A percentile compares a stretch with the other conserved stretches of the same genome.
These are phyloP conservation scores for Xylaria longipes DNA, from an alignment of 495 filamentous ascomycete genomes.

Conservation along the genomic window DNA sequence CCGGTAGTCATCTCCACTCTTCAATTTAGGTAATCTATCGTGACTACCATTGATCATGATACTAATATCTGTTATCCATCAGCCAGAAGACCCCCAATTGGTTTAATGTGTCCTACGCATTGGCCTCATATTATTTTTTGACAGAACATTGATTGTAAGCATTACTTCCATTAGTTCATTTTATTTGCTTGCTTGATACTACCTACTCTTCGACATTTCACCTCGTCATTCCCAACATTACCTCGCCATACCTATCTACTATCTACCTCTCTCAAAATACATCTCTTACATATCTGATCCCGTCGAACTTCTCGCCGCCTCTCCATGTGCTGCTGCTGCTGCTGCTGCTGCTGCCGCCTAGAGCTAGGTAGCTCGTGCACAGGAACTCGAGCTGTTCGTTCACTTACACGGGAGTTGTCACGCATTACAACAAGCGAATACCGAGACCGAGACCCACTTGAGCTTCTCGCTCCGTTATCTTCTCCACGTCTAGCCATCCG, in stretches of 20 bases:
- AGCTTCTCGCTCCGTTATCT: not conserved
- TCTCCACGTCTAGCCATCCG: not conserved
- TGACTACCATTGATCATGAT: not conserved
- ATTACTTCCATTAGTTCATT: not conserved
- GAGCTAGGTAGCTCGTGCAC: not conserved
- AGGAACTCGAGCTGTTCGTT: not conserved
- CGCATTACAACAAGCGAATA: not conserved
- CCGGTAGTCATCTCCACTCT: not conserved
- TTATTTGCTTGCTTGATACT: not conserved
- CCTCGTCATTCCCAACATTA: not conserved
- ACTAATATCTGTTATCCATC: not conserved
- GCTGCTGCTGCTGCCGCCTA: not conserved
- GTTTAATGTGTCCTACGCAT: not conserved
- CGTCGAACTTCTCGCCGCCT: not conserved
- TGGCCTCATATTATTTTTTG: not conserved
- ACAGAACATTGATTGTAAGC: not conserved
- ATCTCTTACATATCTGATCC: not conserved
- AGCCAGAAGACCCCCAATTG: not conserved
- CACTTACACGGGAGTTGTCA: not conserved
- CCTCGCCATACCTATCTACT: not conserved
- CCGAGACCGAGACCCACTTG: not conserved
- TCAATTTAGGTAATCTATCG: not conserved
- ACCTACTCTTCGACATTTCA: not conserved
- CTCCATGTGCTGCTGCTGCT: not conserved
- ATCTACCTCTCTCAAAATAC: not conserved